These are phyloP conservation scores for Ogataea parapolymorpha DNA, from an alignment of 805 yeast genomes.

Conservation along the genomic window DNA sequence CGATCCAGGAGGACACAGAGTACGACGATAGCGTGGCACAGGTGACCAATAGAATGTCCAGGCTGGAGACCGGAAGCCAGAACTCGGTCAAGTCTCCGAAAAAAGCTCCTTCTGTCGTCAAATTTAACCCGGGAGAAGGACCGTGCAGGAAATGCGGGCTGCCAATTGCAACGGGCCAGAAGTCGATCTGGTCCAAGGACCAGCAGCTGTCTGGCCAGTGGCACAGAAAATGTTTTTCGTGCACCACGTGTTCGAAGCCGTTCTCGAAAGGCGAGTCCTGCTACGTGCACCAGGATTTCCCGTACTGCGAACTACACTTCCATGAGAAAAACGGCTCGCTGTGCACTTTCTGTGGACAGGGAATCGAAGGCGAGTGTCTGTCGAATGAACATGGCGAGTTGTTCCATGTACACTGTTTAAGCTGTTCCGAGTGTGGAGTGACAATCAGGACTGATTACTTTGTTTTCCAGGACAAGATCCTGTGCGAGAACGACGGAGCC, in stretches of 20 bases:
- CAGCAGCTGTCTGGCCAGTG: conserved; percentile 88
- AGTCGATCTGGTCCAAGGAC: conserved; percentile 79
- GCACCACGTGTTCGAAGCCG: conserved; percentile 56
- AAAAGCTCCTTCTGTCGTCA: conserved; percentile 2
- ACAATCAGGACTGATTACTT: conserved; percentile 54
- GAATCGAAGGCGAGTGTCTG: conserved; percentile 89
- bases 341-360: conserved; percentile 66
- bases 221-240: conserved; percentile 85
- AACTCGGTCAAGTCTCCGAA: conserved; percentile 1
- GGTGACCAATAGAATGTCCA: conserved; percentile 18
- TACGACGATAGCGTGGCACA: conserved; percentile 20
- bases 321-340: conserved; percentile 73
- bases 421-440: conserved; percentile 58
- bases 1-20: conserved; percentile 35
- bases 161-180: conserved; percentile 46
- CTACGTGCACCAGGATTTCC: conserved; percentile 74
- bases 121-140: conserved; percentile 61
- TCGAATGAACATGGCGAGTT: conserved; percentile 69
- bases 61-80: conserved; percentile 9
- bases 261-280: conserved; percentile 63
- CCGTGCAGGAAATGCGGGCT: conserved; percentile 75
- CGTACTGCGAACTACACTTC: conserved; percentile 77
- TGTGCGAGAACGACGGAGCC: conserved; percentile 47
- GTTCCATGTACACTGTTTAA: conserved; percentile 73
- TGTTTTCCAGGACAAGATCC: conserved; percentile 43